These are phyloP conservation scores for Erodium maritimum DNA, from an alignment of 345 rosid genomes.

Conservation along the genomic window DNA sequence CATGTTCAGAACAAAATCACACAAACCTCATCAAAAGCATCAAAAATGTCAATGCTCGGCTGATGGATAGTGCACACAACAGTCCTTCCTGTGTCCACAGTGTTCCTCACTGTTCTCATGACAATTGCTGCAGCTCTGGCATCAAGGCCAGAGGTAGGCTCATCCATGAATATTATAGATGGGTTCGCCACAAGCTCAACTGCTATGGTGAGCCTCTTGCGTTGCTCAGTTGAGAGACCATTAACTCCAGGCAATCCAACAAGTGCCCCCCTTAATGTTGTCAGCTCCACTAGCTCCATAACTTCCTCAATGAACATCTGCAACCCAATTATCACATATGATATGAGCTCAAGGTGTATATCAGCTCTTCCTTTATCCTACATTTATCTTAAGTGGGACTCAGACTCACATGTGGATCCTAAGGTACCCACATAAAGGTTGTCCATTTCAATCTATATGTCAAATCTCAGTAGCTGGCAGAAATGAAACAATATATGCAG, in stretches of 20 bases:
- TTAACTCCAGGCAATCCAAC: slow-evolving; percentile 53
- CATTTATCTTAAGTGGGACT: too few species aligned
- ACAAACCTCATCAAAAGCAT: slow-evolving; percentile 59
- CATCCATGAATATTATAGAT: slow-evolving; percentile 65
- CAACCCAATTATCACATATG: slow-evolving; percentile 30
- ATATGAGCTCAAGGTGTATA: too few species aligned
- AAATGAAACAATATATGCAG: neutral
- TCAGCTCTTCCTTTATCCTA: too few species aligned
- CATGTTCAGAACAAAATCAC: neutral
- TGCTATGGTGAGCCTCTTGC: slow-evolving; percentile 59
- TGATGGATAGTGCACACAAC: slow-evolving; percentile 70
- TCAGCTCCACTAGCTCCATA: slow-evolving; percentile 63
- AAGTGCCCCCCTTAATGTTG: slow-evolving; percentile 33
- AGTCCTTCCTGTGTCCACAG: slow-evolving; percentile 61
- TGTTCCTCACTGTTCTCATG: slow-evolving; percentile 65
- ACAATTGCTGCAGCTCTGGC: slow-evolving; percentile 73
- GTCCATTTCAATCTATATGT: too few species aligned
- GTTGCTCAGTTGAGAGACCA: slow-evolving; percentile 53
- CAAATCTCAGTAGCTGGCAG: too few species aligned
- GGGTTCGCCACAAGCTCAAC: slow-evolving; percentile 71
- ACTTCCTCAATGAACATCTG: slow-evolving; percentile 67
- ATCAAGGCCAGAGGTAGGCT: slow-evolving; percentile 66
- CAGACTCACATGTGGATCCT: too few species aligned
- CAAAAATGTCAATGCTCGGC: slow-evolving; percentile 61
- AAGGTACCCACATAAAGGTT: too few species aligned